Evolutionary conservation across 139 green algal species (phyloP).

Genomic region (Picochlorum sp.): DNA sequence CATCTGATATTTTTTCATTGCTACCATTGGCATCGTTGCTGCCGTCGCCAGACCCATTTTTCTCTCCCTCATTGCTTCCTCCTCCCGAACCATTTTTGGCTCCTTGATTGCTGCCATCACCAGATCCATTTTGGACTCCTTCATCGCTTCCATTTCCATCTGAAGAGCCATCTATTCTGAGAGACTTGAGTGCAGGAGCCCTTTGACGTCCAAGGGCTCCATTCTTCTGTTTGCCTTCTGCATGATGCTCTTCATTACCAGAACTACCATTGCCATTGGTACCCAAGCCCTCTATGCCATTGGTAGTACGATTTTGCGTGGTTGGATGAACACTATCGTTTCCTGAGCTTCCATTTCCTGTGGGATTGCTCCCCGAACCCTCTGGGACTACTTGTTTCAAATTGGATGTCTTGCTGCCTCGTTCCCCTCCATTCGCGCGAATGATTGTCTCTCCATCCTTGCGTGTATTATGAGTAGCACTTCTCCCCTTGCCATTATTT

Average conservation of each 20-base stretch:
- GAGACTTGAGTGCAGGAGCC: no score
- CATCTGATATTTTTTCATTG: no score
- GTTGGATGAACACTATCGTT: constrained; percentile 21
- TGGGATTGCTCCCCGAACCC: constrained; percentile 8
- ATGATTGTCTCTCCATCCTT: no score
- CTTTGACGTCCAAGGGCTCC: no score
- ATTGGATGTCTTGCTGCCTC: no score
- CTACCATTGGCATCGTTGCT: not conserved
- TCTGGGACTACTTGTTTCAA: not conserved
- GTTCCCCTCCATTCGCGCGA: no score
- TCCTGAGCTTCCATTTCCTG: constrained; percentile 21
- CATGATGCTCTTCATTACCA: not conserved
- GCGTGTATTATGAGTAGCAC: no score
- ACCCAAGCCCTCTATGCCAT: constrained; percentile 12
- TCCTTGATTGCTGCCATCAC: not conserved
- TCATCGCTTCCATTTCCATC: not conserved
- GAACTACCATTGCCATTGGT: constrained; percentile 13
- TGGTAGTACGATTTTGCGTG: constrained; percentile 6
- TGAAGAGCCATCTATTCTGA: not conserved
- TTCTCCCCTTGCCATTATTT: no score
- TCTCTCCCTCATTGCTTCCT: not conserved
- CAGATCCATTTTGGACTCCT: not conserved
- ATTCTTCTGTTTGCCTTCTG: no score
- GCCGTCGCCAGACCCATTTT: constrained; percentile 5
- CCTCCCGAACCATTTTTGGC: not conserved